phyloP scores from a whole-genome alignment of 192 early-diverging fungal genomes.

The Gaertneriomyces semiglobifer region DNA sequence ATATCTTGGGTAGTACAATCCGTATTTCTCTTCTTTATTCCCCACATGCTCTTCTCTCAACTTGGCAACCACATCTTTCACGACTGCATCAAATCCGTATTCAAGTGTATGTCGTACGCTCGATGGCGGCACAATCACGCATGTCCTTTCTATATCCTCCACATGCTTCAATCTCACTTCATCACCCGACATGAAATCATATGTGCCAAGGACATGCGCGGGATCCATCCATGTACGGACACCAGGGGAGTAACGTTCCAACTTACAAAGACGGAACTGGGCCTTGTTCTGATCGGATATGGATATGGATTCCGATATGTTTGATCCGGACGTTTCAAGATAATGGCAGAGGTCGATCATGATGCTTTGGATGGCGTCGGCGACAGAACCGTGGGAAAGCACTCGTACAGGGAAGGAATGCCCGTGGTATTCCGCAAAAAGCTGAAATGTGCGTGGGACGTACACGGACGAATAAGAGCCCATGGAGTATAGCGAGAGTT shows the following conservation, averaged over 20 bases:
- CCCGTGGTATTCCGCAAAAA: constrained; percentile 11
- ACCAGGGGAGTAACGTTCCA: constrained; percentile 25
- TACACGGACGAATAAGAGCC: constrained; percentile 18
- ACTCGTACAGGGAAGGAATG: constrained; percentile 7
- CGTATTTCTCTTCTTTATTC: constrained; percentile 14
- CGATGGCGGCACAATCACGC: constrained; percentile 22
- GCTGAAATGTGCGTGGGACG: constrained; percentile 16
- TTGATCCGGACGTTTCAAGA: too few relatives aligned
- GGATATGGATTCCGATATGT: too few relatives aligned
- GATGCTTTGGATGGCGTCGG: constrained; percentile 23
- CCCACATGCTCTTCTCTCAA: constrained; percentile 16
- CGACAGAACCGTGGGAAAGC: constrained; percentile 14
- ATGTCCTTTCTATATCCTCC: constrained; percentile 16
- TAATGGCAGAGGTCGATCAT: constrained; percentile 1
- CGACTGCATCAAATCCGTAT: constrained; percentile 21
- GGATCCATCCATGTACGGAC: constrained; percentile 32
- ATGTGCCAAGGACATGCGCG: constrained; percentile 2
- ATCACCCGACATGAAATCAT: constrained; percentile 33
- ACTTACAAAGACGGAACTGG: constrained; percentile 26
- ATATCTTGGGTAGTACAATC: constrained; percentile 31
- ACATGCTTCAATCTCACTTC: constrained; percentile 31
- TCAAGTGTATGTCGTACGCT: constrained; percentile 4
- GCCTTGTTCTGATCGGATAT: background rate
- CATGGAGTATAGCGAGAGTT: constrained; percentile 10
- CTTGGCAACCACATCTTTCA: constrained; percentile 20